A percentile compares a stretch with the other conserved stretches of the same genome.
These are phyloP conservation scores for Solanum bulbocastanum DNA, from an alignment of 257 asterid species.

Conservation along the genomic window DNA sequence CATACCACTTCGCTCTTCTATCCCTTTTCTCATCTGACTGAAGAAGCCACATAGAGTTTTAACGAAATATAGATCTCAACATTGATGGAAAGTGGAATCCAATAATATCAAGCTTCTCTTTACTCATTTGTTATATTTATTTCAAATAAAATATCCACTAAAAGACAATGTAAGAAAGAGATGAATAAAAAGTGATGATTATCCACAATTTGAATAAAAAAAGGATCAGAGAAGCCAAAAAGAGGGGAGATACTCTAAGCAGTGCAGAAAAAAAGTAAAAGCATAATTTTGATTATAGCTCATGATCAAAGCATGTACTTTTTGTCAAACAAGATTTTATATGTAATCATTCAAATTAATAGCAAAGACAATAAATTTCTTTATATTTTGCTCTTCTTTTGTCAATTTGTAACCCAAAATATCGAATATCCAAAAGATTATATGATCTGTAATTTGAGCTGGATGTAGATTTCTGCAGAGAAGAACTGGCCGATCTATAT, in stretches of 20 bases:
- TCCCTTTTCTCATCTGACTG: too few species aligned
- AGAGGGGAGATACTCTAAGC: neutral
- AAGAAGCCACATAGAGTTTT: neutral
- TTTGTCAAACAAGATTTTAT: neutral
- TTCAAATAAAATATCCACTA: neutral
- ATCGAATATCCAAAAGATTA: neutral
- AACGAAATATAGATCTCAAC: neutral
- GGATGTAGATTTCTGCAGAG: neutral
- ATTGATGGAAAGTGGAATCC: neutral
- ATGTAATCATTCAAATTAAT: neutral
- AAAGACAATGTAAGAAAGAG: neutral
- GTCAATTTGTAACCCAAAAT: neutral
- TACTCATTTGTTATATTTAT: too few species aligned
- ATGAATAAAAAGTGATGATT: neutral
- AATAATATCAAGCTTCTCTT: neutral
- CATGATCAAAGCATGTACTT: neutral
- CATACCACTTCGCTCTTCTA: neutral
- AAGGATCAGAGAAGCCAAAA: neutral
- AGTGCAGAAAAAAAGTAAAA: neutral
- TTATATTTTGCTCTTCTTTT: neutral
- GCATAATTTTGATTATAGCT: neutral
- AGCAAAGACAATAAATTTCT: neutral
- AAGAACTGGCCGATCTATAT: neutral
- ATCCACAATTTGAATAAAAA: neutral
- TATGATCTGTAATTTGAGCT: neutral